phyloP scores from a whole-genome alignment of 2,329 filamentous ascomycete genomes.

The Albophoma yamanashiensis region DNA sequence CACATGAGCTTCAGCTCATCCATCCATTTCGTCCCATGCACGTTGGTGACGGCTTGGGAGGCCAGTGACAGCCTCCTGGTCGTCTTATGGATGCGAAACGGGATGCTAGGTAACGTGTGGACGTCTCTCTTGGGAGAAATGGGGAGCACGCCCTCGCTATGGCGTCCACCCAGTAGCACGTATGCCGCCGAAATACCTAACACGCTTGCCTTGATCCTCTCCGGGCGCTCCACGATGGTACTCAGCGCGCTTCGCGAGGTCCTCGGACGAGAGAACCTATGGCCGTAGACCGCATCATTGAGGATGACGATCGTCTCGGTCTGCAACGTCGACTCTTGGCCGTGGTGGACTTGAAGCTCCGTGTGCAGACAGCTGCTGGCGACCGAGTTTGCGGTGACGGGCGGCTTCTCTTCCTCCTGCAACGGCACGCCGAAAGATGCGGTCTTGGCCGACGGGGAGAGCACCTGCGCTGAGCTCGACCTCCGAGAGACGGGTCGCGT shows the following conservation, averaged over 20 bases:
- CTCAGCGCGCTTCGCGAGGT: slow-evolving; percentile 60
- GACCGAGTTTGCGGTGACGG: slow-evolving; percentile 41
- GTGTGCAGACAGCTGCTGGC: slow-evolving; percentile 59
- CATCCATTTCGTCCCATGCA: slow-evolving; percentile 92
- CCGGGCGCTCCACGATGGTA: slow-evolving; percentile 86
- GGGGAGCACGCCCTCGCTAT: slow-evolving; percentile 59
- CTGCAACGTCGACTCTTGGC: slow-evolving; percentile 24
- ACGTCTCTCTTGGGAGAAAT: slow-evolving; percentile 53
- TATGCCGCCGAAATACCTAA: slow-evolving; percentile 81
- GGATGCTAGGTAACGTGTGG: slow-evolving; percentile 45
- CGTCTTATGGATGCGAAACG: slow-evolving; percentile 81
- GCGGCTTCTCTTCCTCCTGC: slow-evolving; percentile 24
- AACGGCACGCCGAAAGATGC: slow-evolving; percentile 16
- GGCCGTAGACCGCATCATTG: slow-evolving; percentile 90
- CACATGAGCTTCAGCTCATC: slow-evolving; percentile 81
- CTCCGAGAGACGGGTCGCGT: slow-evolving; percentile 32
- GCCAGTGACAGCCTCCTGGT: slow-evolving; percentile 58
- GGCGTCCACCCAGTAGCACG: slow-evolving; percentile 74
- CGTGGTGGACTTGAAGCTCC: slow-evolving; percentile 56
- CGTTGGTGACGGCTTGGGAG: slow-evolving; percentile 73
- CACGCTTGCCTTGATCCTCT: slow-evolving; percentile 75
- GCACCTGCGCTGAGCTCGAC: slow-evolving; percentile 33
- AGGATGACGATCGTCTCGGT: slow-evolving; percentile 70
- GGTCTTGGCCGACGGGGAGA: slow-evolving; percentile 31
- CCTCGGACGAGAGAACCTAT: slow-evolving; percentile 77